Evolutionary conservation across 2,329 filamentous ascomycete genomes (phyloP).

Genomic region (Pseudocercospora pini-densiflorae): DNA sequence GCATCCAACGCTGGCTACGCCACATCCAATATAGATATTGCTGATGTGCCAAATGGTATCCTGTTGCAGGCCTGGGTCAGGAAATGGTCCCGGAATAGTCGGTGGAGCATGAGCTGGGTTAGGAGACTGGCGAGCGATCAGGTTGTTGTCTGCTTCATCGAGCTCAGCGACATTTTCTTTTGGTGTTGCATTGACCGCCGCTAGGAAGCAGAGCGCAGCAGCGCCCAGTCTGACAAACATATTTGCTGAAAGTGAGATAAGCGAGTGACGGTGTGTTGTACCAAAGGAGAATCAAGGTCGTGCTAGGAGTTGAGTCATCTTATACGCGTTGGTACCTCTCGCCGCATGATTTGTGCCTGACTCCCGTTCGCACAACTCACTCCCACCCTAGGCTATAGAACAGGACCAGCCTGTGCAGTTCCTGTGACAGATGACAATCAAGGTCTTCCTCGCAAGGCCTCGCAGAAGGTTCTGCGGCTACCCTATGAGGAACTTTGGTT

Average conservation of each 20-base stretch:
- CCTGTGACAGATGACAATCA: neutral
- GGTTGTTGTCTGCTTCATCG: neutral
- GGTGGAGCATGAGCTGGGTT: neutral
- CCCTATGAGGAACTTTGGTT: neutral
- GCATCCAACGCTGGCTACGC: neutral
- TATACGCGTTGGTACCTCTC: neutral
- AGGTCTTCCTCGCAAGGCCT: neutral
- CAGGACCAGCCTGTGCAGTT: too few species aligned
- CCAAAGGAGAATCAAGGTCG: neutral
- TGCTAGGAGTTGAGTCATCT: neutral
- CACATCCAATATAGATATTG: constrained; percentile 7
- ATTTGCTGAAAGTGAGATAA: neutral
- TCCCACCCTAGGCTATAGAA: too few species aligned
- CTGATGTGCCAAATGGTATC: neutral
- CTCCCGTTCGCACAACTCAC: too few species aligned
- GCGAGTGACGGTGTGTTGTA: neutral
- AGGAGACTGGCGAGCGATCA: neutral
- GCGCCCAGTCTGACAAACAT: neutral
- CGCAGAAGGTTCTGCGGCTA: neutral
- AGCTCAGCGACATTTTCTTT: neutral
- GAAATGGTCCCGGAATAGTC: neutral
- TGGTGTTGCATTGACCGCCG: neutral
- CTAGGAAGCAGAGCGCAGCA: constrained; percentile 7
- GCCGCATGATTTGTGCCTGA: too few species aligned
- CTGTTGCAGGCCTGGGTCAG: neutral